Evolutionary conservation across 805 yeast species (phyloP), one percentile per base, ranked within the genome.

Genomic region (Sugiyamaella valdiviana): DNA sequence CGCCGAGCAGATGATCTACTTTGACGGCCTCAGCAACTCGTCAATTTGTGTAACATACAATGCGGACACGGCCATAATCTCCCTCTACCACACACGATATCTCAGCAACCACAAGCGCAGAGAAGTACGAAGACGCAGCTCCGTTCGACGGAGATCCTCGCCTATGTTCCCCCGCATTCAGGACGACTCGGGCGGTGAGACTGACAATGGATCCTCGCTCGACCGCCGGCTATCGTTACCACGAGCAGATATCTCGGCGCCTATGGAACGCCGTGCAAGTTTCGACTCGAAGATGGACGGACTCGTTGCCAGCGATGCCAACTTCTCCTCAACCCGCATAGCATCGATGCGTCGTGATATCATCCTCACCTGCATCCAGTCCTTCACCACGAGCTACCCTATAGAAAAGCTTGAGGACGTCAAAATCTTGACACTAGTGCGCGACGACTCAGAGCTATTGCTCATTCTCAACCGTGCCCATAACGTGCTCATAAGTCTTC

Each of bases 381-480:
- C 44, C n/a, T 22, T 20, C 20, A 16, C 23, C n/a, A 12, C 21
- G 29, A 16, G n/a, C 14, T 16, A 21, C 15, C 19, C 42, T 16
- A 29, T 23, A 22, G 20, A 20, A 5, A 20, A n/a, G n/a, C 14
- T 39, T n/a, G 16, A n/a, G 9, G 46, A 49, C 6, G 39, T 48
- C 17, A 48, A 45, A n/a, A 50, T 73, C 1, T 61, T 65, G 43
- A 70, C 70, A 6, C 50, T 77, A n/a, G 56, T 60, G 3, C 77
- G 68, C 52, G 74, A 73, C 19, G 78, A 75, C 23, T 77, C 76
- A 55, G 91, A 86, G 59, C 83, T 82, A 0, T 59, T 86, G 0
- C 76, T 80, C 0, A 63, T 85, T 5, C 71, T 76, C 44, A 78
- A 82, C 62, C 32, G 32, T 26, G 32, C 32, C n/a, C 32, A 6